These are phyloP conservation scores for Sugiyamaella xylanicola DNA, from an alignment of 1,139 yeast genomes.

Conservation along the genomic window DNA sequence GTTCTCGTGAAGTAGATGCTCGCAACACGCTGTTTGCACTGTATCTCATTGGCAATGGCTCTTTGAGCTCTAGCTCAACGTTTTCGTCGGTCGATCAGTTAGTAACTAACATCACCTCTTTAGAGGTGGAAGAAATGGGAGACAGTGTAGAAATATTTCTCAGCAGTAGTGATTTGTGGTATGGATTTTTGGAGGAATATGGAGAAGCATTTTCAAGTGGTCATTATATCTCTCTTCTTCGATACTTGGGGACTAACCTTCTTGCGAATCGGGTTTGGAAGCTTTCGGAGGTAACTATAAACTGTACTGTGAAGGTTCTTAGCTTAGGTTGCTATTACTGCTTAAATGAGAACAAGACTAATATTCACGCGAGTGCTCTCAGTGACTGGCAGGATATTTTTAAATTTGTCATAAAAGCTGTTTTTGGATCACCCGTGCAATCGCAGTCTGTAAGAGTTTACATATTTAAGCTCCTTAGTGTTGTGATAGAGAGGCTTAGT, in stretches of 20 bases:
- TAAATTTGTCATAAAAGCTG: conserved; percentile 11
- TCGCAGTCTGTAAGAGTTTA: conserved; percentile 6
- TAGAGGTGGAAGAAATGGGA: neutral
- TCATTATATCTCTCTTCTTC: conserved; percentile 9
- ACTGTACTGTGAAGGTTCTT: conserved; percentile 11
- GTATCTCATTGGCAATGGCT: conserved; percentile 2
- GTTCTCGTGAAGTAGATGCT: conserved; percentile 7
- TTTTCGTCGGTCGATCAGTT: conserved; percentile 9
- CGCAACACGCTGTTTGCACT: neutral
- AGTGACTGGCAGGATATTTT: conserved; percentile 19
- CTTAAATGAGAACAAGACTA: neutral
- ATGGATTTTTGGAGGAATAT: neutral
- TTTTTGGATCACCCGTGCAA: conserved; percentile 16
- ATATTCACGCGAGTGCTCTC: neutral
- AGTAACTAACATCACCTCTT: neutral
- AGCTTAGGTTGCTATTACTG: conserved; percentile 6
- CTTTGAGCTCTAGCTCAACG: conserved; percentile 1
- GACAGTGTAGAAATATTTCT: conserved; percentile 1
- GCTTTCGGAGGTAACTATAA: conserved; percentile 17
- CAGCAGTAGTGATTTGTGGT: neutral
- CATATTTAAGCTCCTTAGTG: conserved; percentile 7
- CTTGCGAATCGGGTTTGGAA: conserved; percentile 18
- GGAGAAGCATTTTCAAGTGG: neutral
- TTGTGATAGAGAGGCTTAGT: neutral
- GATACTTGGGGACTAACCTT: conserved; percentile 17